phyloP scores from a whole-genome alignment of 352 stramenopile species.

The Phytophthora ohioensis region DNA sequence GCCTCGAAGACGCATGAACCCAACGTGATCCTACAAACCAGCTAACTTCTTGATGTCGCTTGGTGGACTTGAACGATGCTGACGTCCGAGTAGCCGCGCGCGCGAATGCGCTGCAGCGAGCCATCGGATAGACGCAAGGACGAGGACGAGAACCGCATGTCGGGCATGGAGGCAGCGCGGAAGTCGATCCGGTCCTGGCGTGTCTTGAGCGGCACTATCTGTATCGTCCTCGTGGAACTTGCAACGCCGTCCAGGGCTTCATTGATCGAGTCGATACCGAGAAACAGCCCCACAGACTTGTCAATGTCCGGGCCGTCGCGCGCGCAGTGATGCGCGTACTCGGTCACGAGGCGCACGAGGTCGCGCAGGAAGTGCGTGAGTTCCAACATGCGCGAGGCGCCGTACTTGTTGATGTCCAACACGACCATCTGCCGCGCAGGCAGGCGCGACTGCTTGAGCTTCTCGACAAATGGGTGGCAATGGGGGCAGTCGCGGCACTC shows the following conservation, averaged over 20 bases:
- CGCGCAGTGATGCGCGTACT: slow-evolving; percentile 49
- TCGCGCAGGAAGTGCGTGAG: slow-evolving; percentile 74
- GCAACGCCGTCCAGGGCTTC: slow-evolving; percentile 54
- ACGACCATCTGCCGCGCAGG: slow-evolving; percentile 61
- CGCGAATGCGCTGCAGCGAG: slow-evolving; percentile 33
- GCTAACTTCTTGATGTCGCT: background rate
- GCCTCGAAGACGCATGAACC: no score
- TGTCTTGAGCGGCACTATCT: slow-evolving; percentile 54
- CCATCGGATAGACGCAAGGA: slow-evolving; percentile 40
- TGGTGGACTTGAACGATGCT: slow-evolving; percentile 1
- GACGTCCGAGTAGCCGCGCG: slow-evolving; percentile 47
- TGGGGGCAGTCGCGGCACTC: slow-evolving; percentile 61
- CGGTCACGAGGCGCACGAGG: slow-evolving; percentile 54
- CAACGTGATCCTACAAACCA: background rate
- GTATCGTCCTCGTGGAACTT: slow-evolving; percentile 38
- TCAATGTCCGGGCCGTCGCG: slow-evolving; percentile 67
- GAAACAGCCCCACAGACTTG: slow-evolving; percentile 72
- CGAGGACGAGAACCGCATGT: slow-evolving; percentile 62
- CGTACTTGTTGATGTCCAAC: slow-evolving; percentile 69
- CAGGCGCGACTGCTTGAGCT: slow-evolving; percentile 60
- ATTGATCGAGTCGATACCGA: slow-evolving; percentile 54
- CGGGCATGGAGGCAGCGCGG: slow-evolving; percentile 70
- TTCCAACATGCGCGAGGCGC: slow-evolving; percentile 58
- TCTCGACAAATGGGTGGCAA: slow-evolving; percentile 60
- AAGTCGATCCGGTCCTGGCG: slow-evolving; percentile 79